phyloP scores from a whole-genome alignment of 192 early-diverging fungal genomes.

The Podila epicladia region DNA sequence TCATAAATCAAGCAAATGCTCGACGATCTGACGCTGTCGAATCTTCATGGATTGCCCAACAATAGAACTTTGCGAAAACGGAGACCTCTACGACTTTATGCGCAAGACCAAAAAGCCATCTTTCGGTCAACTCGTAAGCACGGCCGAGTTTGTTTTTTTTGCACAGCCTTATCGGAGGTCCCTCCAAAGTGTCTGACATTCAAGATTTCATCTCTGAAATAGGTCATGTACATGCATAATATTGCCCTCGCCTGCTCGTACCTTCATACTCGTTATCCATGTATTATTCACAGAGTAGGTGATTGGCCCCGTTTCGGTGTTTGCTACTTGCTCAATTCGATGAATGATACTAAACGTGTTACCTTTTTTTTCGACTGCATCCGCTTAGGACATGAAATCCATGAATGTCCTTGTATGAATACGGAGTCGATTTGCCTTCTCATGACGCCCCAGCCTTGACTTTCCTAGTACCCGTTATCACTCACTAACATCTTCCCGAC shows the following conservation, averaged over 20 bases:
- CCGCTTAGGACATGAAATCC: constrained; percentile 73
- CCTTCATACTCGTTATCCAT: constrained; percentile 75
- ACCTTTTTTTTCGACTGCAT: background rate
- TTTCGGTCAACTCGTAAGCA: constrained; percentile 68
- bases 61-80: constrained; percentile 75
- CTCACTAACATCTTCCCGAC: background rate
- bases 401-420: constrained; percentile 76
- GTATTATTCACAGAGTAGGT: constrained; percentile 76
- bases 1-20: too few species aligned
- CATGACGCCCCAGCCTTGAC: background rate
- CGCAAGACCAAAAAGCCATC: constrained; percentile 67
- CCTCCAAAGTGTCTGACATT: too few species aligned
- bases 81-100: constrained; percentile 82
- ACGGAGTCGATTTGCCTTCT: background rate
- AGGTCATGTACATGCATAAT: constrained; percentile 83
- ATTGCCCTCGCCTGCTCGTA: constrained; percentile 80
- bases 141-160: background rate
- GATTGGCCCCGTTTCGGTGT: background rate
- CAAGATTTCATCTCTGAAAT: background rate
- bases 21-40: background rate
- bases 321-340: background rate
- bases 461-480: background rate
- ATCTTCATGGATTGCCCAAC: background rate
- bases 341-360: background rate
- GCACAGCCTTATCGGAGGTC: background rate